A percentile compares a stretch with the other conserved stretches of the same genome.
Conservation (phyloP, 192 early-diverging fungal genomes). For the Backusella circina region DNA sequence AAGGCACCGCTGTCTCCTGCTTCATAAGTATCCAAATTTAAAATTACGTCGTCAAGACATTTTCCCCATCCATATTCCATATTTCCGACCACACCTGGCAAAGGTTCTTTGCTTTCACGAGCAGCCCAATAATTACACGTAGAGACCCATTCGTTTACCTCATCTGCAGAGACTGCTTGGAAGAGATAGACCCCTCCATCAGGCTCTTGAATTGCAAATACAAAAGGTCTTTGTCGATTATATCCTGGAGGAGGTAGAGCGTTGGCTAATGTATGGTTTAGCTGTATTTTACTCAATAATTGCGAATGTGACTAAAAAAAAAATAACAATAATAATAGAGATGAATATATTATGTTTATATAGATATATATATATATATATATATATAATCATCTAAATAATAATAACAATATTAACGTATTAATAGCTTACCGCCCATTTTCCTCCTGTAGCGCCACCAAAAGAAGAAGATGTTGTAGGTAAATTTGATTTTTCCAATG, state of each 20-base stretch:
- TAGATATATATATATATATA: no score
- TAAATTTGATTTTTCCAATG: background rate
- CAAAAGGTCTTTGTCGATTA: conserved; percentile 65
- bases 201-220: conserved; percentile 80
- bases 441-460: background rate
- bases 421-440: background rate
- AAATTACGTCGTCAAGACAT: conserved; percentile 26
- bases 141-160: conserved; percentile 74
- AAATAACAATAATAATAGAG: background rate
- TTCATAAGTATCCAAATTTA: conserved; percentile 10
- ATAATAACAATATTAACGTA: background rate
- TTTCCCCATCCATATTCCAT: conserved; percentile 92
- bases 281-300: conserved; percentile 39
- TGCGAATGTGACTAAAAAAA: conserved; percentile 28
- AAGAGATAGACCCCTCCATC: conserved; percentile 84
- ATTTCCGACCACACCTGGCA: conserved; percentile 81
- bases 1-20: conserved; percentile 6
- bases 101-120: conserved; percentile 81
- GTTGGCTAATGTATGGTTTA: conserved; percentile 84
- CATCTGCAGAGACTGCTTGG: conserved; percentile 66
- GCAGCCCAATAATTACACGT: conserved; percentile 96
- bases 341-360: background rate
- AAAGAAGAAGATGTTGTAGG: background rate
- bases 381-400: background rate
- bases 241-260: conserved; percentile 87